phyloP scores from a whole-genome alignment of 108 stramenopile genomes.

The Nitzschia palea region DNA sequence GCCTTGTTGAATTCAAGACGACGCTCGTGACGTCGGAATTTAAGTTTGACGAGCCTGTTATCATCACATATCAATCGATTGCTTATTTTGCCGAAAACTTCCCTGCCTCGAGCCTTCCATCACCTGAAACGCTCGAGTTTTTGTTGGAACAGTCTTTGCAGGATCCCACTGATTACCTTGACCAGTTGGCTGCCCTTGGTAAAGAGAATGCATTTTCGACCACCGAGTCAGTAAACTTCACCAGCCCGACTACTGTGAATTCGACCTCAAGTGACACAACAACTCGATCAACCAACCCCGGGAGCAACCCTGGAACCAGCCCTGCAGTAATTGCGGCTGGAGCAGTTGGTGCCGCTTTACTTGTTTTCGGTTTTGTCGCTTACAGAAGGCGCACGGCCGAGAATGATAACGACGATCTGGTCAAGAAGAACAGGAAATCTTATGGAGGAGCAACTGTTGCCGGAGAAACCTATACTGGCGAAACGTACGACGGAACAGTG shows the following conservation, averaged over 20 bases:
- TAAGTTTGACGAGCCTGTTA: slow-evolving; percentile 21
- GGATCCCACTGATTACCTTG: slow-evolving; percentile 9
- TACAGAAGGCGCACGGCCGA: not conserved
- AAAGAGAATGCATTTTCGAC: slow-evolving; percentile 23
- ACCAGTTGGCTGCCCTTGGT: not conserved
- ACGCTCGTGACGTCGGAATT: slow-evolving; percentile 19
- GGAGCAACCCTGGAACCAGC: not conserved
- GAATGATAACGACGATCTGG: slow-evolving; percentile 5
- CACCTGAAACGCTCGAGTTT: slow-evolving; percentile 4
- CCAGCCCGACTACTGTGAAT: not conserved
- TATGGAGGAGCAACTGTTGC: slow-evolving; percentile 18
- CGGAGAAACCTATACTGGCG: slow-evolving; percentile 29
- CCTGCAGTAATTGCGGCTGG: slow-evolving; percentile 11
- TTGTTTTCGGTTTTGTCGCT: slow-evolving; percentile 10
- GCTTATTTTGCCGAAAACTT: slow-evolving; percentile 15
- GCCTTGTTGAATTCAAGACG: slow-evolving; percentile 19
- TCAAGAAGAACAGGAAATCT: not conserved
- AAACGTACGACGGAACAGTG: slow-evolving; percentile 9
- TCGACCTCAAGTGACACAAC: not conserved
- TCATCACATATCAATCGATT: slow-evolving; percentile 21
- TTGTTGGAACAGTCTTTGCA: slow-evolving; percentile 10
- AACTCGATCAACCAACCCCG: not conserved
- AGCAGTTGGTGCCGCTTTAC: slow-evolving; percentile 2
- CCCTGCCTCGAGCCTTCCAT: slow-evolving; percentile 4
- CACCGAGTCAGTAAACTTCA: slow-evolving; percentile 10